Base-by-base conservation (phyloP, 495 filamentous ascomycete species). In the Penicillium canariense region DNA sequence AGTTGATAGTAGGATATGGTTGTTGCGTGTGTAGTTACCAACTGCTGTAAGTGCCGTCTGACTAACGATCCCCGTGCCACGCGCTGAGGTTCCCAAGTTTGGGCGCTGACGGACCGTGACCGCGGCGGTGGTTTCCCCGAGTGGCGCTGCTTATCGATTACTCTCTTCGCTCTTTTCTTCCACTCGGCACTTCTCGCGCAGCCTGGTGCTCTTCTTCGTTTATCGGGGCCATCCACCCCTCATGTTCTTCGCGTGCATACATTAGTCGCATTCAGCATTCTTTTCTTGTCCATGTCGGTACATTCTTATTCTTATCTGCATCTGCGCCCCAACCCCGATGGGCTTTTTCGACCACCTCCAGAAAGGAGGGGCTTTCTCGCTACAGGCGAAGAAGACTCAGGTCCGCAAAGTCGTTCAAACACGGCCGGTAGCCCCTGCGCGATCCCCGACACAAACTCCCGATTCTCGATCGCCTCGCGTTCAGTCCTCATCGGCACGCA, bases 301-400 rank as follows among this genome's bases (percentile, higher is more conserved):
- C 49, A 49, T 52, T 56, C 31, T 30, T 61, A 31, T 45, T 15
- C 15, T 32, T 38, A 36, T 30, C 55, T 64, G 40, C 47, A 52
- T 63, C 32, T 44, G 28, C 30, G 43, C 32, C 43, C 31, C 38
- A 18, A 20, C 39, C 38, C 53, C 58, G 50, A 81, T 81, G 79
- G 78, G 77, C 48, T 79, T 79, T 63, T 82, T 82, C 60, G 77
- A 81, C 60, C 76, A 80, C 58, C 69, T 82, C 50, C 79, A 81
- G 47, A 81, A 79, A 69, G 73, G 74, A 66, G 77, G 76, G 57
- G 69, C 63, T 36, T 75, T 77, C 38, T 76, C 77, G 18, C 60
- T 81, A 47, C 77, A 81, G 50, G 62, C 77, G n/a, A 73, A 79
- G 57, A 76, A 76, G 32, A 63, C 76, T 18, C 70, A 77, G 54